Percentiles rank a stretch among this genome's conserved stretches.
Evolutionary conservation across 2,329 filamentous ascomycete genomes (phyloP).

Genomic region (Fusarium brevicatenulatum): DNA sequence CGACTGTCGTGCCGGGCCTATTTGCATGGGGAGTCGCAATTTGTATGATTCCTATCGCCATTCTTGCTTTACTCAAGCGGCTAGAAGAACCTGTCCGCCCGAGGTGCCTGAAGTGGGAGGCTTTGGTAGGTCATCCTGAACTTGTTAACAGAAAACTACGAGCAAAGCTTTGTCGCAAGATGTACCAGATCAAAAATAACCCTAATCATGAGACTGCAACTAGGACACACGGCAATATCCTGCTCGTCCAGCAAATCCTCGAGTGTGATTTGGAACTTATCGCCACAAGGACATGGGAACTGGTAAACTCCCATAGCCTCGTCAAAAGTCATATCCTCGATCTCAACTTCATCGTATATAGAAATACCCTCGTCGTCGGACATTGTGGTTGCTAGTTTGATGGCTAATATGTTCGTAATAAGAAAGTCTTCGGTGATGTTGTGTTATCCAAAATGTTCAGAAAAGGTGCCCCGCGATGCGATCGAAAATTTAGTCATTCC

Average conservation of each 20-base stretch:
- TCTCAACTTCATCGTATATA: constrained; percentile 98
- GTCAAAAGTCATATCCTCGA: constrained; percentile 98
- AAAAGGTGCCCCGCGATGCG: constrained; percentile 44
- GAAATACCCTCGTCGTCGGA: constrained; percentile 72
- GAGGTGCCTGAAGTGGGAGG: constrained; percentile 47
- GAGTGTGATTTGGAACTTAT: constrained; percentile 91
- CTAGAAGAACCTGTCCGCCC: constrained; percentile 52
- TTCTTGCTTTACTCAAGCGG: constrained; percentile 48
- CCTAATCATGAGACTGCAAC: constrained; percentile 94
- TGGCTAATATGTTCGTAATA: neutral
- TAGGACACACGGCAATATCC: constrained; percentile 96
- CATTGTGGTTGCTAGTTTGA: constrained; percentile 54
- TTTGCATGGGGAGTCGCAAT: neutral
- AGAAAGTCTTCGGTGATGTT: neutral
- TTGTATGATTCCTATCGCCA: constrained; percentile 4
- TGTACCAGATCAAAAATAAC: constrained; percentile 90
- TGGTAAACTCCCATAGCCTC: constrained; percentile 85
- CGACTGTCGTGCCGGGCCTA: neutral
- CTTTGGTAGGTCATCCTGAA: constrained; percentile 59
- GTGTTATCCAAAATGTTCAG: constrained; percentile 13
- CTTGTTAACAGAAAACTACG: neutral
- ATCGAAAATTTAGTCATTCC: constrained; percentile 28
- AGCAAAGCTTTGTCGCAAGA: neutral
- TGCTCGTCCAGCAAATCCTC: constrained; percentile 86
- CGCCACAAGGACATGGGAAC: constrained; percentile 97